phyloP scores from a whole-genome alignment of 768 basidiomycete genomes.

The Macrolepiota fuliginosa region DNA sequence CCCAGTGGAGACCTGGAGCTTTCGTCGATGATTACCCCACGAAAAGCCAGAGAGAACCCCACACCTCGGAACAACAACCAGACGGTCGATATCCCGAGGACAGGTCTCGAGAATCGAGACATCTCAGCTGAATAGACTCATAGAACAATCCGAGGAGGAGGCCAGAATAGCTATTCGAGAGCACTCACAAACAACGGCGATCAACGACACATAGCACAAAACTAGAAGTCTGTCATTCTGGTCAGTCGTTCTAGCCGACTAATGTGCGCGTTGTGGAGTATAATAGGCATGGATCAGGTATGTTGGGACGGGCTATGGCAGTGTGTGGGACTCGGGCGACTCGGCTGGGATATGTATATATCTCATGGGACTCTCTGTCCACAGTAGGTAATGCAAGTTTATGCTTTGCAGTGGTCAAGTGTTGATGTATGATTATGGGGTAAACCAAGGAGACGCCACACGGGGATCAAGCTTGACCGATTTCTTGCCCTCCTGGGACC shows the following conservation, averaged over 20 bases:
- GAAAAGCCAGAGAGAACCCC: neutral
- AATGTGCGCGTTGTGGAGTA: neutral
- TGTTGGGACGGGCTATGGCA: neutral
- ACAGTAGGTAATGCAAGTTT: neutral
- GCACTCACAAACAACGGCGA: neutral
- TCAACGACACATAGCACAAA: neutral
- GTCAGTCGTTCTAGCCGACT: neutral
- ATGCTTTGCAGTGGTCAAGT: neutral
- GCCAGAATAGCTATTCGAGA: neutral
- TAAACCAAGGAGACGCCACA: neutral
- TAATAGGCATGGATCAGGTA: neutral
- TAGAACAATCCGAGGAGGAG: neutral
- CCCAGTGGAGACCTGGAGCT: neutral
- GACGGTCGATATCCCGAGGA: neutral
- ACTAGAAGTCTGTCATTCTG: neutral
- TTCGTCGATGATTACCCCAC: neutral
- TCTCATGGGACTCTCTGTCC: neutral
- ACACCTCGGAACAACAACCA: neutral
- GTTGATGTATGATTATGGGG: neutral
- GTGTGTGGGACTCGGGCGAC: neutral
- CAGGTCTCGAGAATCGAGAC: neutral
- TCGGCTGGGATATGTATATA: neutral
- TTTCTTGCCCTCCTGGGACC: neutral
- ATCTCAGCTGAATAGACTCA: neutral
- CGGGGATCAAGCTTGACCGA: neutral